These are phyloP conservation scores for Tetrahymena malaccensis DNA, from an alignment of 73 alveolate genomes.

Conservation along the genomic window DNA sequence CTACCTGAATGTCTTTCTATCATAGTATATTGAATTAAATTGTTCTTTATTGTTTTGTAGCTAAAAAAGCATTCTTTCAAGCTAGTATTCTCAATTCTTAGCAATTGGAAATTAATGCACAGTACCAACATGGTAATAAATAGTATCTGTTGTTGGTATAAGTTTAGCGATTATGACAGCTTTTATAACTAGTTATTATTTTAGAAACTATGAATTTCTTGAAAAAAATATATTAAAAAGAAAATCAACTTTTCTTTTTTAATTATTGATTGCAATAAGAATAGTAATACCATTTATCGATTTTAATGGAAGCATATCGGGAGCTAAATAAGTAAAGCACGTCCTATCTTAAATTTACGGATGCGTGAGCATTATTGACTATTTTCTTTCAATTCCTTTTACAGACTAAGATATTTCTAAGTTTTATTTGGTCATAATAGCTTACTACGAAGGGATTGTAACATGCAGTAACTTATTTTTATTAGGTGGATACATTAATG, in stretches of 20 bases:
- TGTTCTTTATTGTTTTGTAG: neutral
- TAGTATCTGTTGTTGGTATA: neutral
- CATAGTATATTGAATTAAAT: neutral
- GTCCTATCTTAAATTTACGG: neutral
- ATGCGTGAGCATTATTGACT: neutral
- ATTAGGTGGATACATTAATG: neutral
- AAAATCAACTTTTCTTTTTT: neutral
- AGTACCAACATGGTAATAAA: neutral
- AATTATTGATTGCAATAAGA: neutral
- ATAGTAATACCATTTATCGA: neutral
- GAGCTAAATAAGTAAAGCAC: neutral
- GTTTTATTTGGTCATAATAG: neutral
- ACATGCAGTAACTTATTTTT: neutral
- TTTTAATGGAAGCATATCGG: neutral
- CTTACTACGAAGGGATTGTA: neutral
- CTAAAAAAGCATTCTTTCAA: neutral
- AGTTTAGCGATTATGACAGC: neutral
- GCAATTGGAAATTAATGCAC: neutral
- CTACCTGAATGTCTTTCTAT: neutral
- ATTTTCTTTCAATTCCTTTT: neutral
- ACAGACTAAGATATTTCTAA: neutral
- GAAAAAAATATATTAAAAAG: neutral
- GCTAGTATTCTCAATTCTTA: neutral
- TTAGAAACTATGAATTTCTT: neutral
- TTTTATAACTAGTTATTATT: neutral